Evolutionary conservation across 305 asterid species (phyloP).

Genomic region (Caryopteris hybrid): DNA sequence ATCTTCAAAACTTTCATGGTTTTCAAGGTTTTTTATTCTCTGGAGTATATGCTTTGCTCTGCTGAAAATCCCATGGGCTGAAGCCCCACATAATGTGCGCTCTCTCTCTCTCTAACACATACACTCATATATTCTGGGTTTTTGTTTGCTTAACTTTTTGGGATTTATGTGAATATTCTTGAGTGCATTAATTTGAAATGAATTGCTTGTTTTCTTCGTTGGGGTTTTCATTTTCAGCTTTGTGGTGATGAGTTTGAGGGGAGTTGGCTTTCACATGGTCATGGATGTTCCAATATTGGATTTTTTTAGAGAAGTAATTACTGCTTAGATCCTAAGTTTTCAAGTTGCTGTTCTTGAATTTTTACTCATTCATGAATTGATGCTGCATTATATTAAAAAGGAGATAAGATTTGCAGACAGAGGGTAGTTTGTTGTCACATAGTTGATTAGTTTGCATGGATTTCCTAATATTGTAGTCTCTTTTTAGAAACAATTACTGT

Average conservation of each 20-base stretch:
- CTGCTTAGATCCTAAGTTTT: neutral
- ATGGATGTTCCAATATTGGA: neutral
- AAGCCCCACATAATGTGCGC: conserved; percentile 8
- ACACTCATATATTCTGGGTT: no score
- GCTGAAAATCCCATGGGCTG: neutral
- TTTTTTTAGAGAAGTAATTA: neutral
- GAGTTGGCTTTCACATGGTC: neutral
- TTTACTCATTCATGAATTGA: neutral
- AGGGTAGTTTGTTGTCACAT: no score
- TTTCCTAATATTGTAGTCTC: no score
- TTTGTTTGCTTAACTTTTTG: neutral
- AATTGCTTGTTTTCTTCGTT: neutral
- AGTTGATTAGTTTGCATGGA: no score
- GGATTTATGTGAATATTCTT: neutral
- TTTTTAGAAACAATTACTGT: neutral
- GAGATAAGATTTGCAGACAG: no score
- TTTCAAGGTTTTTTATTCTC: conserved; percentile 33
- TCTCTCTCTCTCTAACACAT: conserved; percentile 10
- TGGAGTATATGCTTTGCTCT: conserved; percentile 24
- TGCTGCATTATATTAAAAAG: no score
- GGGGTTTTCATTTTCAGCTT: neutral
- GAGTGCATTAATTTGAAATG: neutral
- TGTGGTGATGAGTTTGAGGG: neutral
- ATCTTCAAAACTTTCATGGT: conserved; percentile 29
- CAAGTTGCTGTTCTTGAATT: neutral